Evolutionary conservation across 768 basidiomycete species (phyloP).

Genomic region (Lanmaoa pseudosensibilis): DNA sequence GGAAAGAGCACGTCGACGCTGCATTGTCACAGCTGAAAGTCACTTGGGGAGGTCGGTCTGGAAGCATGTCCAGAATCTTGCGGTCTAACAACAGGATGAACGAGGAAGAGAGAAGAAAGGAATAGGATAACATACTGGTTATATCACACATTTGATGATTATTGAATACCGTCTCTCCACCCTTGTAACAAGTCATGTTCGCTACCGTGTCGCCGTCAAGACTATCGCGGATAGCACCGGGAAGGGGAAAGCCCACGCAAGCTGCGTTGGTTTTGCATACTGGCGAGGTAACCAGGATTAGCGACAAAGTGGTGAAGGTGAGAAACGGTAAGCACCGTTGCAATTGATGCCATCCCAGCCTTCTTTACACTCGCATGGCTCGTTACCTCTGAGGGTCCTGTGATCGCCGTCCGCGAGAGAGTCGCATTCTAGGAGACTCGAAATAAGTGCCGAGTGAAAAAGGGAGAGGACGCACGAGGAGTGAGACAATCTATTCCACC

Average conservation of each 20-base stretch:
- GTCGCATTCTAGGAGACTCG: conserved; percentile 70
- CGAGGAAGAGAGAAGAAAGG: neutral
- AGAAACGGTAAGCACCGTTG: conserved; percentile 63
- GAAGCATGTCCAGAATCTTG: conserved; percentile 92
- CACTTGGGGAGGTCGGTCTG: conserved; percentile 88
- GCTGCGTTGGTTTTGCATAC: conserved; percentile 85
- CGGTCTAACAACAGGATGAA: conserved; percentile 55
- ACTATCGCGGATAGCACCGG: conserved; percentile 38
- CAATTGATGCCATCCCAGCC: conserved; percentile 98
- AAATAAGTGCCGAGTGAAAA: conserved; percentile 4
- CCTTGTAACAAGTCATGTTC: conserved; percentile 93
- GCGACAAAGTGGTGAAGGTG: neutral
- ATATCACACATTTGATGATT: conserved; percentile 99
- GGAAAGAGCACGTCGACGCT: conserved; percentile 78
- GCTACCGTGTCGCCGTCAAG: conserved; percentile 41
- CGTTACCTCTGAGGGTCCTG: conserved; percentile 74
- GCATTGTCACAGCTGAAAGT: conserved; percentile 86
- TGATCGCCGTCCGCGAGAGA: conserved; percentile 89
- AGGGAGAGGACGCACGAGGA: conserved; percentile 64
- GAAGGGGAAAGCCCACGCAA: conserved; percentile 77
- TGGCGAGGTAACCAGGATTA: conserved; percentile 32
- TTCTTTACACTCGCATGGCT: conserved; percentile 85
- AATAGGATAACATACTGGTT: conserved; percentile 66
- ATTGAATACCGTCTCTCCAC: conserved; percentile 89
- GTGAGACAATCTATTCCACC: conserved; percentile 93